Base-by-base conservation (phyloP, 441 rosid genomes). In the Pelargonium australe region DNA sequence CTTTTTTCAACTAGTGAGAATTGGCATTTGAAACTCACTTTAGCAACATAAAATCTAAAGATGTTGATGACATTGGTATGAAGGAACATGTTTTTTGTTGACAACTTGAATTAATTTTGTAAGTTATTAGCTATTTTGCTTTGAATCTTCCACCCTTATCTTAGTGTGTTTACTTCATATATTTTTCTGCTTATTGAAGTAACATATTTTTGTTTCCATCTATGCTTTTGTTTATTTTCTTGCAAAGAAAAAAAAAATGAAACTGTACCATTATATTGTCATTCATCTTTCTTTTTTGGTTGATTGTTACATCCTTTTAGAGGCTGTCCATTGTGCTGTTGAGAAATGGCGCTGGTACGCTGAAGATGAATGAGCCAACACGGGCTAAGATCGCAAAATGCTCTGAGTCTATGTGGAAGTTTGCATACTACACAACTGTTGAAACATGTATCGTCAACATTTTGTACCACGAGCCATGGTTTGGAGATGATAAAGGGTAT, bases 361-460 rank as follows among this genome's bases (percentile, higher is more conserved):
- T 80, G 40, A 89, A 79, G 79, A 67, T 84, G 53, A 80, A 86
- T 51, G 87, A 89, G 64, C 76, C 81, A 34, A 75, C 81, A 37
- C 66, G 31, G 0, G 85, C 84, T 0, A 87, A 87, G 69, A 73
- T 89, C 66, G 78, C 68, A n/a, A 95, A 95, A 78, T 85, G 92
- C 79, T 81, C 89, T 3, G 99, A 95, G 60, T 95, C 99, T 16
- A 65, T 95, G 83, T 95, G 99, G 99, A 95, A 90, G 75, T 72
- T 95, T 19, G 69, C 83, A 67, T 92, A 87, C 77, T 92, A 85
- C 69, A 91, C 85, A 61, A 68, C 73, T 67, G 83, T 86, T 74
- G 97, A 95, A 80, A 31, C 76, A 0, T 95, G 78, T 71, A 71
- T 89, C 77, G 85, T 95, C 75, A 78, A 74, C 16, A 78, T 83